Evolutionary conservation across 2,329 filamentous ascomycete genomes (phyloP), one percentile per base, ranked within the genome.

Genomic region (Aspergillaceae sp.): DNA sequence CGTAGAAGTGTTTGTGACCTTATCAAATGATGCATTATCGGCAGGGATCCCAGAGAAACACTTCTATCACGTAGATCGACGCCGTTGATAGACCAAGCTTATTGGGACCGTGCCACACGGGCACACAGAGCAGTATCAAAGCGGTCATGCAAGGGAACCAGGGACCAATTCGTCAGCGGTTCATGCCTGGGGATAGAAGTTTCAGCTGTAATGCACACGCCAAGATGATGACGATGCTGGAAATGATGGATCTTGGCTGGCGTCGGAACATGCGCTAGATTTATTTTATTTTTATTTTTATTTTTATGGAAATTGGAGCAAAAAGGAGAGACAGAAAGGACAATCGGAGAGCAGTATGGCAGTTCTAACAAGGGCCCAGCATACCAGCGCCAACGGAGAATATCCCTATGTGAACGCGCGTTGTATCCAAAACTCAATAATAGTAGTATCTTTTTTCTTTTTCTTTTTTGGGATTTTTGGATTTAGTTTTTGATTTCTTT

Each of bases 321-420:
- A 19, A 3, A 41, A 10, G 8, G n/a, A 41, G 28, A 5, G 7
- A 41, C 28, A 30, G 11, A 41, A 9, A 41, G 29, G 7, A n/a
- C 28, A 30, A 9, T 6, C 30, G 30, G 2, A 32, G 30, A 9
- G 30, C 30, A 32, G 8, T 2, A 32, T 30, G 40, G 40, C 40
- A 5, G 28, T n/a, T 32, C 43, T 42, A 46, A 42, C 49, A 47
- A 49, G 42, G 47, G 44, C 49, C 49, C 42, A n/a, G 47, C 47
- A 51, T 51, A 48, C 49, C 49, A 49, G 35, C 2, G 6, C 29
- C 40, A 9, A 5, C 40, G 11, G 40, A 29, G 26, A 29, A 41
- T 40, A 48, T 42, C 45, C 32, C 40, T 46, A 40, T 46, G 29
- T 49, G 42, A 40, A 51, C 49, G 49, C 49, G 49, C 49, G 49